Conservation (phyloP, 345 rosid species). For the Pistacia vera region DNA sequence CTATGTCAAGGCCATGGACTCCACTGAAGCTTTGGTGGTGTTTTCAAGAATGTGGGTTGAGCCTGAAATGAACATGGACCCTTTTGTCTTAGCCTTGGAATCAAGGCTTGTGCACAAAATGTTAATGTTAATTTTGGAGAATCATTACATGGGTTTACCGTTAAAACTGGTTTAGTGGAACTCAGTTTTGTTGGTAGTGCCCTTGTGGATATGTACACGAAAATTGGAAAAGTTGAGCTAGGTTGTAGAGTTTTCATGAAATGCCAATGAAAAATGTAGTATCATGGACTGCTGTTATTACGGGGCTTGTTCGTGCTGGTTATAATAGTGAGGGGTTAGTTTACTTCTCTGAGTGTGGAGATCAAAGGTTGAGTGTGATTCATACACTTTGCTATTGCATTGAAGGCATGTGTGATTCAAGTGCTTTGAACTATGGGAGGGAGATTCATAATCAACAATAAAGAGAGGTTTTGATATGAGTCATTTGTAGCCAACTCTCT, state of each 20-base stretch:
- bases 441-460: conserved; percentile 72
- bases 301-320: conserved; percentile 72
- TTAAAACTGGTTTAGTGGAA: conserved; percentile 52
- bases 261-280: conserved; percentile 68
- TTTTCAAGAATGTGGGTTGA: conserved; percentile 63
- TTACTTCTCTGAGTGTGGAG: conserved; percentile 69
- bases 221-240: conserved; percentile 45
- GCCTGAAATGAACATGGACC: conserved; percentile 56
- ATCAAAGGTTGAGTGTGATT: conserved; percentile 49
- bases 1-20: conserved; percentile 48
- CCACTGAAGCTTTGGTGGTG: conserved; percentile 60
- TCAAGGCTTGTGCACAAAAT: conserved; percentile 69
- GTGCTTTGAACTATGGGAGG: conserved; percentile 58
- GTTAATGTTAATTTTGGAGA: conserved; percentile 53
- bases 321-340: conserved; percentile 50
- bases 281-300: conserved; percentile 84
- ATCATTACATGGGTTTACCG: conserved; percentile 65
- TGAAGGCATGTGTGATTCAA: conserved; percentile 77
- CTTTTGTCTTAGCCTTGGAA: conserved; percentile 68
- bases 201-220: conserved; percentile 69
- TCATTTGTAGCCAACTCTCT: conserved; percentile 77
- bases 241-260: conserved; percentile 65
- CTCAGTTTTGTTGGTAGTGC: conserved; percentile 76
- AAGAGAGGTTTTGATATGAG: conserved; percentile 54
- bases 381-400: conserved; percentile 60